A percentile compares a stretch with the other conserved stretches of the same genome.
These are phyloP conservation scores for Calonectria hawksworthii DNA, from an alignment of 2,329 filamentous ascomycete genomes.

Conservation along the genomic window DNA sequence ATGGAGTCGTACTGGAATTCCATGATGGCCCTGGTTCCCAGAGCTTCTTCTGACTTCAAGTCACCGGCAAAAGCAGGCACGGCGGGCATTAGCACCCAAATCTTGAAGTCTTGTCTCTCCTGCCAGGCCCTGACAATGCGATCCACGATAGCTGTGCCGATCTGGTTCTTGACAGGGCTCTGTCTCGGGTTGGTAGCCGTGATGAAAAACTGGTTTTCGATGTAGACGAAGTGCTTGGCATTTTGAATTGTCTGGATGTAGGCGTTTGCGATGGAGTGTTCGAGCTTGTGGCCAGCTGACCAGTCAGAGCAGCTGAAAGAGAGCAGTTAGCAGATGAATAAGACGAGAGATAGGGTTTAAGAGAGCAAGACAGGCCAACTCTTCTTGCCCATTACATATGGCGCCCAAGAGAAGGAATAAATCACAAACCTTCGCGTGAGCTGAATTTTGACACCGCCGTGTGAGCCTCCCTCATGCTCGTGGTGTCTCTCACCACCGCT, in stretches of 20 bases:
- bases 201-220: constrained; percentile 91
- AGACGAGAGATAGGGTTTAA: not conserved
- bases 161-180: constrained; percentile 80
- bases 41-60: constrained; percentile 77
- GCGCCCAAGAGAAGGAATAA: not conserved
- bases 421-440: constrained; percentile 62
- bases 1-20: constrained; percentile 89
- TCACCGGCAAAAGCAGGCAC: constrained; percentile 89
- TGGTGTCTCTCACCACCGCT: constrained; percentile 43
- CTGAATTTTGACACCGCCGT: constrained; percentile 59
- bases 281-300: constrained; percentile 65
- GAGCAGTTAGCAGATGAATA: constrained; percentile 11
- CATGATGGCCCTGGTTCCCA: constrained; percentile 88
- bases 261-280: constrained; percentile 89
- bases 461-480: constrained; percentile 22
- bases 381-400: not conserved
- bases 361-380: not conserved
- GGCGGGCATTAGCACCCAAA: constrained; percentile 83
- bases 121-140: constrained; percentile 80
- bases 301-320: constrained; percentile 60
- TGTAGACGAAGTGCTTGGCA: constrained; percentile 81
- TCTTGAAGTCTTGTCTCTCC: constrained; percentile 76
- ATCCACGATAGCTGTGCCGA: constrained; percentile 84
- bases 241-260: constrained; percentile 81
- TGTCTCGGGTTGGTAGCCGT: constrained; percentile 81